Evolutionary conservation across 768 basidiomycete genomes (phyloP), one percentile per base, ranked within the genome.

Genomic region (Leccinum fibrillosum): DNA sequence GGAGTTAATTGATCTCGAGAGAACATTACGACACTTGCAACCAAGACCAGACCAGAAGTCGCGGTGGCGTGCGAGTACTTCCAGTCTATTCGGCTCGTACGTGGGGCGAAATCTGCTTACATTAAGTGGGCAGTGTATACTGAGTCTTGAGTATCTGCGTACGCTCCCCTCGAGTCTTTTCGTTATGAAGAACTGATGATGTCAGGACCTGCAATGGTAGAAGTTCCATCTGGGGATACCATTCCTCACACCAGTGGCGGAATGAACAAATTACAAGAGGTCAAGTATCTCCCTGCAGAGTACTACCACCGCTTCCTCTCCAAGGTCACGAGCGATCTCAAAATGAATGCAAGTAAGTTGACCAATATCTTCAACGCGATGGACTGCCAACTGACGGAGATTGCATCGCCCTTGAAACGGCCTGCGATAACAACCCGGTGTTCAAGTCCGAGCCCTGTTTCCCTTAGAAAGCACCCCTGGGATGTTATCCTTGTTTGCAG

Each of bases 221-320:
- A 30, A 17, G 26, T 47, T 35, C 49, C 23, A 21, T 47, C 45
- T 50, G 19, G 34, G 37, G 21, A 6, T 11, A 25, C 11, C 11
- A 25, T 25, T 49, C 49, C 25, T 39, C 50, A n/a, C 35, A 49
- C 52, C 3, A 44, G 52, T 19, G 39, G 55, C 23, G 34, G 42
- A 39, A 47, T 28, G 15, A 55, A 30, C 17, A 25, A 11, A 32
- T 48, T 44, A 21, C 15, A 17, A 34, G 47, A 47, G 17, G 35
- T 35, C 48, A 47, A 45, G 49, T 52, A 30, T 32, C 74, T 86
- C 12, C 81, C 86, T 13, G 69, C 77, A 23, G 76, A 75, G 17
- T 85, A 75, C 68, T 88, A 89, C 68, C 50, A 64, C 0, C 59
- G 69, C 2, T 89, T 86, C 66, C 72, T 89, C 23, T 88, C 88